Evolutionary conservation across 2,329 filamentous ascomycete genomes (phyloP).

Genomic region (Paraphoma sp.): DNA sequence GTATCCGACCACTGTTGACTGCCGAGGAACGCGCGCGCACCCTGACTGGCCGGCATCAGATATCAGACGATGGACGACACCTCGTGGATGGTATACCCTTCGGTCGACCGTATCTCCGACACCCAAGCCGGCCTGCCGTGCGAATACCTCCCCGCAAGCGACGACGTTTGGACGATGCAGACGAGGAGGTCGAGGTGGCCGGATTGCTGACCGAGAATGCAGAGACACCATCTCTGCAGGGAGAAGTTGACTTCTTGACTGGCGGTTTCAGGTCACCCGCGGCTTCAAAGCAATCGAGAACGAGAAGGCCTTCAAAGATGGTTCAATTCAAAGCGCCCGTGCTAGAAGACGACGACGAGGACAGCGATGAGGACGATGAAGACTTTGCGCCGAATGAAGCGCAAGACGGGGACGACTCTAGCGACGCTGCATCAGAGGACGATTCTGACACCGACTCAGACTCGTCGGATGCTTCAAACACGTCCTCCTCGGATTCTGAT

Average conservation of each 20-base stretch:
- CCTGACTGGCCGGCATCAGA: constrained; percentile 80
- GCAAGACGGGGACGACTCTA: constrained; percentile 14
- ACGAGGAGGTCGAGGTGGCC: constrained; percentile 28
- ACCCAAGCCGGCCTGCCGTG: constrained; percentile 68
- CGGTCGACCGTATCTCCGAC: constrained; percentile 72
- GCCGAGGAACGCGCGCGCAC: constrained; percentile 76
- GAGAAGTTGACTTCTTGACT: not conserved
- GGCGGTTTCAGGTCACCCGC: no score
- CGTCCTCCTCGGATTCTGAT: constrained; percentile 17
- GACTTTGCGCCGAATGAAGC: constrained; percentile 35
- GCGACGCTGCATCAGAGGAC: constrained; percentile 12
- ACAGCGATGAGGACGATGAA: constrained; percentile 35
- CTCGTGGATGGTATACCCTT: constrained; percentile 87
- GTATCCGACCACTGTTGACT: constrained; percentile 78
- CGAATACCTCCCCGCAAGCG: constrained; percentile 77
- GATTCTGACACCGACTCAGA: constrained; percentile 29
- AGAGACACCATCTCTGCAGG: not conserved
- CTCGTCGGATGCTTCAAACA: constrained; percentile 31
- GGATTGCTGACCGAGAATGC: constrained; percentile 19
- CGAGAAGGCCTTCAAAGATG: constrained; percentile 13
- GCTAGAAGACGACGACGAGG: constrained; percentile 18
- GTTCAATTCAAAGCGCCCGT: constrained; percentile 32
- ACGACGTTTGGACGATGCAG: constrained; percentile 47
- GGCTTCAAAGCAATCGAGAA: not conserved
- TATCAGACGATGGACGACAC: constrained; percentile 77